Evolutionary conservation across 1,139 yeast species (phyloP).

Genomic region (Scheffersomyces titani): DNA sequence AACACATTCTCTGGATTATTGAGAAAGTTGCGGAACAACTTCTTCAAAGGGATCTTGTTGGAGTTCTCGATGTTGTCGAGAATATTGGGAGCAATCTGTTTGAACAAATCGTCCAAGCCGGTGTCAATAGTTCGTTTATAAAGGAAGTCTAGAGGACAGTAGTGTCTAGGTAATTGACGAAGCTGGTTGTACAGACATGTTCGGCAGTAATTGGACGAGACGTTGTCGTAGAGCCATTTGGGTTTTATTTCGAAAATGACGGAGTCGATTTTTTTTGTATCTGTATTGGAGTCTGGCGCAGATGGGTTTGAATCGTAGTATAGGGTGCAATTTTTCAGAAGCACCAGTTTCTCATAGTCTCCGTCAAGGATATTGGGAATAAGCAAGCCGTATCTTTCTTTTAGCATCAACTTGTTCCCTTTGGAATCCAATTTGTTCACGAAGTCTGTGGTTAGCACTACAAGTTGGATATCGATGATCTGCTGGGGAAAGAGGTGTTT

Average conservation of each 20-base stretch:
- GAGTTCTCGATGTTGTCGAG: conserved; percentile 15
- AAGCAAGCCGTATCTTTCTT: conserved; percentile 43
- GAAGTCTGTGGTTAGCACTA: conserved; percentile 37
- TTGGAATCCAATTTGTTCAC: conserved; percentile 28
- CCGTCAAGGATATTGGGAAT: conserved; percentile 45
- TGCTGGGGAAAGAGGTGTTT: conserved; percentile 40
- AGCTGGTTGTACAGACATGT: conserved; percentile 46
- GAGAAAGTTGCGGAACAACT: conserved; percentile 30
- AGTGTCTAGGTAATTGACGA: conserved; percentile 34
- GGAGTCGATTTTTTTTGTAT: conserved; percentile 19
- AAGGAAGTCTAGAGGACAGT: conserved; percentile 46
- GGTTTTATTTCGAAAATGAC: conserved; percentile 48
- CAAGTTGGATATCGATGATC: conserved; percentile 41
- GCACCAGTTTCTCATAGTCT: conserved; percentile 22
- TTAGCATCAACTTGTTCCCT: conserved; percentile 33
- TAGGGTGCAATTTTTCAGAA: conserved; percentile 42
- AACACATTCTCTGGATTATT: conserved; percentile 36
- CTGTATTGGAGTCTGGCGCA: neutral
- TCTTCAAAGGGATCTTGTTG: conserved; percentile 30
- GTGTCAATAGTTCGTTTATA: conserved; percentile 31
- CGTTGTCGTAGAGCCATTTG: conserved; percentile 49
- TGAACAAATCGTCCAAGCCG: conserved; percentile 38
- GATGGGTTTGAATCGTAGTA: conserved; percentile 16
- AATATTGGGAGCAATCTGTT: conserved; percentile 25
- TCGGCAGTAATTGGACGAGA: conserved; percentile 40